Base-by-base conservation (phyloP, 805 yeast genomes). In the Ogataea methanolica region DNA sequence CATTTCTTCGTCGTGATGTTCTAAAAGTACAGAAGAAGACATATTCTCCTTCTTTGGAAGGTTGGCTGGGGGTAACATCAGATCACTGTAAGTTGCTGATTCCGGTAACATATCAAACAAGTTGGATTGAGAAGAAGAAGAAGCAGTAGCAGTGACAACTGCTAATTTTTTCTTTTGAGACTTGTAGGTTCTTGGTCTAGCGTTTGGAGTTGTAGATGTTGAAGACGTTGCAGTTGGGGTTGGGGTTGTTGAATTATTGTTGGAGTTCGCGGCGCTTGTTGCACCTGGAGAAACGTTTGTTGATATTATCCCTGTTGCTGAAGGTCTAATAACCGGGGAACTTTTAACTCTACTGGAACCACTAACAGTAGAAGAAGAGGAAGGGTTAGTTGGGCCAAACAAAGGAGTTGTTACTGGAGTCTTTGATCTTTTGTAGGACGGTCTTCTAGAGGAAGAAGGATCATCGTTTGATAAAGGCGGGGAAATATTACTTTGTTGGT, bases 401-500 rank as follows among this genome's bases (percentile, higher is more conserved):
- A 63, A 58, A 14, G 75, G 75, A 0, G 74, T 70, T 45, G 66
- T 58, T 1, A 65, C 67, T 1, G 75, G 73, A 2, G 74, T 70
- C 48, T 67, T 71, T 5, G 74, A 62, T 47, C 65, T 62, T 51
- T 59, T 64, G 53, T 52, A 61, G 35, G 52, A 66, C 43, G 54
- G 35, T 39, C 56, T 49, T 26, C 57, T 48, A 12, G 43, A 47
- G 21, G 49, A 38, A 8, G 41, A 44, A 21, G 49, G 34, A 9
- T 57, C 54, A 2, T 52, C 52, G 29, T 56, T 62, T 12, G 55
- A 58, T 12, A 61, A 51, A 4, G 63, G 55, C 12, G 64, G 52
- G 0, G 59, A 49, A 15, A 49, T 46, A 37, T 41, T 40, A 29
- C 31, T 26, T 9, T 37, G 49, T 48, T 52, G 59, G 33, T 48